These are phyloP conservation scores for Malus asiatica DNA, from an alignment of 306 rosid species.

Conservation along the genomic window DNA sequence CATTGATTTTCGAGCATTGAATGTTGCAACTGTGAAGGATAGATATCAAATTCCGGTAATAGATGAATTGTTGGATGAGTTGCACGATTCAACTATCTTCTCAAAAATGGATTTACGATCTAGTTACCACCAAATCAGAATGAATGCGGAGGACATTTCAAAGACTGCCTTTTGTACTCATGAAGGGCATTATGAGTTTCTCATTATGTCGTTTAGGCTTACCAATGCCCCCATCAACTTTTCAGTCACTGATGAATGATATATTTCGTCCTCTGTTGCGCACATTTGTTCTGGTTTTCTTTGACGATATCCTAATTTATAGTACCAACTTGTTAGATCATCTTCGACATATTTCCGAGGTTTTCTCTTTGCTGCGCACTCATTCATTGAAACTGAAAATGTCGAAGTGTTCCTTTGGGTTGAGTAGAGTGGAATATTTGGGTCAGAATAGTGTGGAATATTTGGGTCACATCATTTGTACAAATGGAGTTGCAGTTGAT, in stretches of 20 bases:
- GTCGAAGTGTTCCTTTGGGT: neutral
- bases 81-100: rapidly evolving
- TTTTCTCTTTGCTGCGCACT: rapidly evolving
- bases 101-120: neutral
- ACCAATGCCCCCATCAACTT: neutral
- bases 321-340: neutral
- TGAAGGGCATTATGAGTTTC: neutral
- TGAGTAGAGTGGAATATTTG: too few species aligned
- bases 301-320: neutral
- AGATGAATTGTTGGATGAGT: neutral
- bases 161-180: neutral
- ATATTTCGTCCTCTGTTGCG: rapidly evolving
- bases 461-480: neutral
- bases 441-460: neutral
- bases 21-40: neutral
- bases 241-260: neutral
- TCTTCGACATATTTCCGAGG: neutral
- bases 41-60: neutral
- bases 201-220: neutral
- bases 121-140: neutral
- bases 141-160: rapidly evolving
- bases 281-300: neutral
- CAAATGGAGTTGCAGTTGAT: neutral
- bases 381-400: neutral
- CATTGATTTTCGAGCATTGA: neutral